Percentiles rank a stretch among this genome's conserved stretches.
Conservation (phyloP, 805 yeast species). For the Candida sakaeoensis region DNA sequence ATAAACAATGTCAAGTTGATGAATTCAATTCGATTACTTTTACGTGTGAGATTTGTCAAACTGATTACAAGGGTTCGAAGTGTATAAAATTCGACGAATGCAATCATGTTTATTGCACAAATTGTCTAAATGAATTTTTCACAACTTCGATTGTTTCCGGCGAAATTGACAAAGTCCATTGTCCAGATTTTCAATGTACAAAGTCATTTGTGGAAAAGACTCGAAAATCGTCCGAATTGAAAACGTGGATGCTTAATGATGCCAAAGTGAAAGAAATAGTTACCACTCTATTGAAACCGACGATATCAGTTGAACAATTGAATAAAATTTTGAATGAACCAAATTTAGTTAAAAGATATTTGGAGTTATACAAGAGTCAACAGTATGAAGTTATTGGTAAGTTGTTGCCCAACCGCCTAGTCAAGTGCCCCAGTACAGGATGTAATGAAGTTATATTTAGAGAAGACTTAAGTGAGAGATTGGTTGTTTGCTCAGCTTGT, state of each 20-base stretch:
- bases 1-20: slow-evolving; percentile 15
- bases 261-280: slow-evolving; percentile 23
- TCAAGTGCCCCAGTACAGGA: slow-evolving; percentile 45
- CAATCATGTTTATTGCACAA: slow-evolving; percentile 46
- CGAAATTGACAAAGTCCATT: slow-evolving; percentile 48
- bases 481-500: slow-evolving; percentile 50
- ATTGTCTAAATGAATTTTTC: slow-evolving; percentile 44
- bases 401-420: slow-evolving; percentile 46
- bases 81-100: slow-evolving; percentile 42
- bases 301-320: slow-evolving; percentile 34
- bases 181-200: slow-evolving; percentile 54
- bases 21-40: slow-evolving; percentile 37
- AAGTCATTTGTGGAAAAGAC: slow-evolving; percentile 14
- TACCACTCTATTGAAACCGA: slow-evolving; percentile 36
- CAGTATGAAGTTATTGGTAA: slow-evolving; percentile 42
- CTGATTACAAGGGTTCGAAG: slow-evolving; percentile 40
- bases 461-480: slow-evolving; percentile 41
- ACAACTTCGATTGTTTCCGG: slow-evolving; percentile 42
- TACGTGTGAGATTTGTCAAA: slow-evolving; percentile 56
- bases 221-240: slow-evolving; percentile 18
- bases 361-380: slow-evolving; percentile 30
- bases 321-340: slow-evolving; percentile 21
- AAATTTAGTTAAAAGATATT: slow-evolving; percentile 33
- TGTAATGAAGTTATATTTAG: slow-evolving; percentile 48
- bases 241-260: slow-evolving; percentile 17